Base-by-base conservation (phyloP, 2,329 filamentous ascomycete genomes). In the Thielaviopsis punctulata region DNA sequence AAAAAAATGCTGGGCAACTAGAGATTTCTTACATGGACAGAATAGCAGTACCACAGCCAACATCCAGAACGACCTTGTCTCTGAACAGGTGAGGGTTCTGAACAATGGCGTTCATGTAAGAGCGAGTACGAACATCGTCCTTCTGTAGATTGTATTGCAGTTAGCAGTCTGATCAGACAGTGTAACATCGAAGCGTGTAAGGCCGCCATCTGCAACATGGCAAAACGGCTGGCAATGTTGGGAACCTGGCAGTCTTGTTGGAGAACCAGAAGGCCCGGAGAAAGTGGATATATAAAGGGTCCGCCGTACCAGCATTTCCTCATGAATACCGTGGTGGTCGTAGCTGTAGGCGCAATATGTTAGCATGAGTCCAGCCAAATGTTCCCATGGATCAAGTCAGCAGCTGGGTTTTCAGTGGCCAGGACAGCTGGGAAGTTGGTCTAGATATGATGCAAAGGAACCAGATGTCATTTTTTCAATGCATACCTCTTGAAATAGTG, bases 311-410 rank as follows among this genome's bases (percentile, higher is more conserved):
- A 95, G 75, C 89, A 95, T 95, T 72, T 95, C 89, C 74, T 95
- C 89, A 68, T 95, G 89, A 65, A 95, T 95, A 89, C 89, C 90
- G 77, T 96, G 90, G 71, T 96, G 92, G 68, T 96, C 94, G 69
- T 96, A 96, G 69, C 89, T 95, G 66, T 59, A 52, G 52, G 55
- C 53, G 15, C 18, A 51, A 25, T 39, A 15, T 22, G 23, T 36
- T 39, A 49, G 52, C 57, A 52, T 56, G 50, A 49, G 51, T 53
- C 25, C 7, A 23, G n/a, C n/a, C n/a, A n/a, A 48, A 13, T 48
- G 12, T 36, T n/a, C 30, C 21, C 18, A 22, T 33, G 25, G 18
- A 24, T 36, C 8, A 15, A 10, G 21, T 13, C 25, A 8, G n/a
- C 10, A 12, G 9, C 24, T 25, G n/a, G 22, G n/a, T 48, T 30